Evolutionary conservation across 257 asterid species (phyloP).

Genomic region (Linaria vulgaris): DNA sequence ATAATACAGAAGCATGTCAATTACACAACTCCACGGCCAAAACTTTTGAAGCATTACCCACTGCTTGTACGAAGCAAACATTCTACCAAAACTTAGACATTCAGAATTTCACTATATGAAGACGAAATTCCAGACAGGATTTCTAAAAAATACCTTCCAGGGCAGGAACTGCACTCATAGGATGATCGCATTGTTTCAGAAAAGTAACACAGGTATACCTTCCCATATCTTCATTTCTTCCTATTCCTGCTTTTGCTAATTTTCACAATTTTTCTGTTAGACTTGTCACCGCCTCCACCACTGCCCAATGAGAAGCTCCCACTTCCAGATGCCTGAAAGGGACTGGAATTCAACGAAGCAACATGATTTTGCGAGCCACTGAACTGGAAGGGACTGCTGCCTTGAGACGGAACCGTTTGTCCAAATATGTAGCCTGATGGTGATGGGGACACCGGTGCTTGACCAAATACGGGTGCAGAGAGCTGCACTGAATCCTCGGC

Average conservation of each 20-base stretch:
- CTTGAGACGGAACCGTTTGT: slow-evolving; percentile 37
- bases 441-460: slow-evolving; percentile 12
- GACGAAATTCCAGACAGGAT: neutral
- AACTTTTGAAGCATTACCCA: too few relatives aligned
- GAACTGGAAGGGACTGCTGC: slow-evolving; percentile 50
- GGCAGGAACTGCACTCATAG: neutral
- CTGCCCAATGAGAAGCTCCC: slow-evolving; percentile 87
- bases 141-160: too few relatives aligned
- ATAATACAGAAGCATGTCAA: too few relatives aligned
- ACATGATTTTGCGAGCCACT: slow-evolving; percentile 56
- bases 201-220: slow-evolving; percentile 16
- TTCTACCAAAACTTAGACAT: neutral
- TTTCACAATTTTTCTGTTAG: slow-evolving; percentile 49
- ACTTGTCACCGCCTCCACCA: slow-evolving; percentile 54
- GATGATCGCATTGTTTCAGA: too few relatives aligned
- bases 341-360: slow-evolving; percentile 40
- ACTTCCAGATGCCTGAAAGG: slow-evolving; percentile 54
- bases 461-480: slow-evolving; percentile 18
- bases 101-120: slow-evolving; percentile 4
- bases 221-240: slow-evolving; percentile 40
- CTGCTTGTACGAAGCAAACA: too few relatives aligned
- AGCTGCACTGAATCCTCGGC: slow-evolving; percentile 81
- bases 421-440: slow-evolving; percentile 49
- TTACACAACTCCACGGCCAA: too few relatives aligned
- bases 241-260: slow-evolving; percentile 49